Evolutionary conservation across 805 yeast genomes (phyloP), one percentile per base, ranked within the genome.

Genomic region (Tetrapisispora phaffii): DNA sequence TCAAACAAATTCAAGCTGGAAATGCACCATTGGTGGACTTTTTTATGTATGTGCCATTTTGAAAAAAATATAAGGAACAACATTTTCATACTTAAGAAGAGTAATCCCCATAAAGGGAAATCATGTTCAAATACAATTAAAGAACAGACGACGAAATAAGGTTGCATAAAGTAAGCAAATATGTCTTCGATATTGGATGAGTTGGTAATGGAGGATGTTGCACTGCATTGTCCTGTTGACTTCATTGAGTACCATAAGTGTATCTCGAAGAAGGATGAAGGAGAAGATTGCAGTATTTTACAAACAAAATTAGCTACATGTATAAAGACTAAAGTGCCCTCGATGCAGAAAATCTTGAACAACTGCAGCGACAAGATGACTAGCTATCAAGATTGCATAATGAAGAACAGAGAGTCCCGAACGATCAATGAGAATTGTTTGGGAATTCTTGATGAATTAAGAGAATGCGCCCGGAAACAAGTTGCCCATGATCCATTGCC

Each of bases 181-280:
- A 54, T 57, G 53, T 53, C 56, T 4, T 60, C 70, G 57, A 54
- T 70, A 12, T 62, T 85, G 26, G 95, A 85, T 62, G 89, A 85
- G 58, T 68, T 82, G 42, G 73, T 85, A 28, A 74, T 85, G 49
- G 88, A 84, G 49, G 95, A 85, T 56, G 83, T 83, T 46, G 88
- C 94, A 13, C 73, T 77, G 44, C 68, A 72, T 56, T 85, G 95
- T 60, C 93, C 94, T 0, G 78, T 76, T 48, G 74, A 79, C 56
- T 85, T 85, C 51, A 65, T 85, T 46, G 75, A 73, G 23, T 85
- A 81, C 61, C 90, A 85, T 62, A 77, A 76, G 55, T 85, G 95
- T 58, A 74, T 85, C 62, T 66, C 77, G 31, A 70, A 68, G 24
- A 33, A 17, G 13, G 77, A 77, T 12, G 68, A 70, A 49, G 71